phyloP scores from a whole-genome alignment of 2,329 filamentous ascomycete species.

The Fusarium heterosporum region DNA sequence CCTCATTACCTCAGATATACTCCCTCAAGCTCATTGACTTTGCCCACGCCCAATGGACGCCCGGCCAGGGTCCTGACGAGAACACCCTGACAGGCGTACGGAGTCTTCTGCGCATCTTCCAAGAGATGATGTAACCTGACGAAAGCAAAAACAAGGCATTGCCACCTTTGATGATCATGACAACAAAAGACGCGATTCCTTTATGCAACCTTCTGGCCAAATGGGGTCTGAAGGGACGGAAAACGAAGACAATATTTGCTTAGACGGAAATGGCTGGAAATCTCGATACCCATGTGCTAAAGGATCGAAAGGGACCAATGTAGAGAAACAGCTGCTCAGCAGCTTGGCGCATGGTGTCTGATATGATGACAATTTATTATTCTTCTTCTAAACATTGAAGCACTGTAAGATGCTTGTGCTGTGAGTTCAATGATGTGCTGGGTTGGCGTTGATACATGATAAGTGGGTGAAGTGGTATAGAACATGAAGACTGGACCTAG shows the following conservation, averaged over 20 bases:
- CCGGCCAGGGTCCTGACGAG: conserved; percentile 85
- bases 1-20: conserved; percentile 72
- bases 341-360: conserved; percentile 38
- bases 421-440: not conserved
- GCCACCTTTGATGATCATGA: conserved; percentile 39
- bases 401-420: conserved; percentile 2
- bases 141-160: conserved; percentile 22
- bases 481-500: too few relatives aligned
- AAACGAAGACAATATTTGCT: conserved; percentile 37
- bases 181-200: conserved; percentile 23
- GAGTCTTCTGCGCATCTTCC: conserved; percentile 77
- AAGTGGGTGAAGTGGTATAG: not conserved
- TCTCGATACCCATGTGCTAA: conserved; percentile 46
- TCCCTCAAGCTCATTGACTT: conserved; percentile 94
- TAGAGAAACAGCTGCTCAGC: conserved; percentile 39
- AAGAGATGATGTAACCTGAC: conserved; percentile 64
- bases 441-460: conserved; percentile 33
- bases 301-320: conserved; percentile 38
- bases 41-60: conserved; percentile 88
- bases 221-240: conserved; percentile 17
- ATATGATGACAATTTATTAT: conserved; percentile 38
- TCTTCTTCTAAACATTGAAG: conserved; percentile 8
- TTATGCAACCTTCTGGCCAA: not conserved
- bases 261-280: conserved; percentile 39
- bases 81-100: conserved; percentile 81